Evolutionary conservation across 2,329 filamentous ascomycete species (phyloP).

Genomic region (Sclerotinia trifoliorum): DNA sequence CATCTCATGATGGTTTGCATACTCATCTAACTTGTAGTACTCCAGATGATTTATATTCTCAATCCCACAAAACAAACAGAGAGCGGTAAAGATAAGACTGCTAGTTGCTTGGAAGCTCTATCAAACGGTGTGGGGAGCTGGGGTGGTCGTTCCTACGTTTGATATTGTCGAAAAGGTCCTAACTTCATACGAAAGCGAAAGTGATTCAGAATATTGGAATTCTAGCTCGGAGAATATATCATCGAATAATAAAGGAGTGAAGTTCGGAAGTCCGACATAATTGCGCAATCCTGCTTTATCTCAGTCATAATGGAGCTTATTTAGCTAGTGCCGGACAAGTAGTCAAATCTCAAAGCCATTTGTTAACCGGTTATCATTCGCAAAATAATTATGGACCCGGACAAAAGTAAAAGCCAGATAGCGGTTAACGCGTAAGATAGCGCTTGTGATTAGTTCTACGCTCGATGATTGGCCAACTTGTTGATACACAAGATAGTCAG

Average conservation of each 20-base stretch:
- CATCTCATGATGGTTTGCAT: background rate
- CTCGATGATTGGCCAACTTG: background rate
- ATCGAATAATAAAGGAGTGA: background rate
- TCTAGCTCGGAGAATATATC: background rate
- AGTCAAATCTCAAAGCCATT: slow-evolving; percentile 1
- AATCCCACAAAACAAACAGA: background rate
- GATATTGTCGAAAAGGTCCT: too few species aligned
- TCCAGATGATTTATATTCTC: background rate
- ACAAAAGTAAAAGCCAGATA: slow-evolving; percentile 13
- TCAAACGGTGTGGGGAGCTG: background rate
- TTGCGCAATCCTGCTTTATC: background rate
- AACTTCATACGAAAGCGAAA: background rate
- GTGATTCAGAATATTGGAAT: background rate
- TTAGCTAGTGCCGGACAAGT: slow-evolving; percentile 3
- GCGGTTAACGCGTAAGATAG: slow-evolving; percentile 23
- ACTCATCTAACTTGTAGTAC: background rate
- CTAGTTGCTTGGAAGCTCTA: background rate
- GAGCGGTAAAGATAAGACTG: background rate
- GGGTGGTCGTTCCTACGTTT: background rate
- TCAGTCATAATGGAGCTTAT: slow-evolving; percentile 7
- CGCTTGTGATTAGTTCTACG: slow-evolving; percentile 7
- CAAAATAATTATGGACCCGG: slow-evolving; percentile 3
- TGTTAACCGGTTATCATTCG: background rate
- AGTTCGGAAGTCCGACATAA: background rate
- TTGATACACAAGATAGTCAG: background rate